Conservation (phyloP, 164 flowering plant species). For the Platanus orientalis region DNA sequence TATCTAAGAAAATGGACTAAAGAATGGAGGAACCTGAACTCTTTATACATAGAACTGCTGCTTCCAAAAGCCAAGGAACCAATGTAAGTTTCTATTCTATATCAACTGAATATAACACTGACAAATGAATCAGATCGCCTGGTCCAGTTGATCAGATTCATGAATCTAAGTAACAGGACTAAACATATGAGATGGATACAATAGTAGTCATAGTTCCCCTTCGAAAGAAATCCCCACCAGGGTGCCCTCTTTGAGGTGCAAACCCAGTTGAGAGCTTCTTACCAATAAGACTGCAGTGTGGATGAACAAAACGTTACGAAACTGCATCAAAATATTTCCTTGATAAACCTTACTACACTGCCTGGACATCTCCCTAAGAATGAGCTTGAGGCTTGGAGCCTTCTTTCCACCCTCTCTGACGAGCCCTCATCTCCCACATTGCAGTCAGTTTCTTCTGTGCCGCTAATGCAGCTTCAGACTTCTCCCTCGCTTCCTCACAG, state of each 20-base stretch:
- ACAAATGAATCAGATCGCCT: background rate
- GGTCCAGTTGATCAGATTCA: background rate
- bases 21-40: background rate
- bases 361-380: background rate
- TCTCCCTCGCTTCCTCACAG: constrained; percentile 45
- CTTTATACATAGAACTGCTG: background rate
- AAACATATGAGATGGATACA: too few relatives aligned
- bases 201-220: background rate
- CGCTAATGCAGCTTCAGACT: constrained; percentile 26
- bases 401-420: constrained; percentile 41
- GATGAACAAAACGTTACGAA: background rate
- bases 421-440: constrained; percentile 83
- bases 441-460: constrained; percentile 38
- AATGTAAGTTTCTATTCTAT: background rate
- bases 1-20: background rate
- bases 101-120: too few relatives aligned
- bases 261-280: background rate
- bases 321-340: background rate
- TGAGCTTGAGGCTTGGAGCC: background rate
- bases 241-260: background rate
- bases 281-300: background rate
- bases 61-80: background rate
- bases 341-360: background rate
- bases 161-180: background rate
- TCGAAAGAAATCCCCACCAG: background rate